Base-by-base conservation (phyloP, 2,329 filamentous ascomycete species). In the Penicillium paneum region DNA sequence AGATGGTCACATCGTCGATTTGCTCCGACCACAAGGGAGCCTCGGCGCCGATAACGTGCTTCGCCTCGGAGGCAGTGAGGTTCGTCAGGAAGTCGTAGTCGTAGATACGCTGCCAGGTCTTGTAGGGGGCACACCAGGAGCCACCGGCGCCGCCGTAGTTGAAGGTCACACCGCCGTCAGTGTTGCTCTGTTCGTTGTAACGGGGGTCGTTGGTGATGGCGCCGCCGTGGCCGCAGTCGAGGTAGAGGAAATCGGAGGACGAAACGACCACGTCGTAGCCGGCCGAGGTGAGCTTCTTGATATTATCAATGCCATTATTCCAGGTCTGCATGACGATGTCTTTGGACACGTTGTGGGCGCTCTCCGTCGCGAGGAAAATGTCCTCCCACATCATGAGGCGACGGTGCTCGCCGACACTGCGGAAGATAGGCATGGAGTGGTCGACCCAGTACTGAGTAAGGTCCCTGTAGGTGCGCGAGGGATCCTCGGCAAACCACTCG, bases 21-120 rank as follows among this genome's bases (percentile, higher is more conserved):
- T 83, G 80, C 67, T 83, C 81, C 7, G 75, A 75, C 77, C 78
- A 83, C 3, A 83, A 72, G 0, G 80, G 79, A 0, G 80, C 75
- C 35, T 78, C 74, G 28, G 76, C 78, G n/a, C 81, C 81, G 19
- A 81, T 72, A 19, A 83, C 64, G 51, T 80, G 81, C 44, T 73
- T 69, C 35, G 76, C 75, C 59, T 83, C 74, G 0, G 66, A 59
- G 0, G 69, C 69, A 1, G 78, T 79, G 8, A 83, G 74, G 59
- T 77, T 78, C 42, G 67, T 57, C 0, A 79, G 79, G 64, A 83
- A 83, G 69, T 83, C 81, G 65, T 78, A 83, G 73, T 81, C 74
- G 69, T 83, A 83, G 68, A 83, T 82, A 45, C 81, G 80, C 66
- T 83, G 81, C 80, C 80, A 83, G 19, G 79, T 82, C 67, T 83